phyloP scores from a whole-genome alignment of 2,329 filamentous ascomycete species.

The Fusarium phyllophilum region DNA sequence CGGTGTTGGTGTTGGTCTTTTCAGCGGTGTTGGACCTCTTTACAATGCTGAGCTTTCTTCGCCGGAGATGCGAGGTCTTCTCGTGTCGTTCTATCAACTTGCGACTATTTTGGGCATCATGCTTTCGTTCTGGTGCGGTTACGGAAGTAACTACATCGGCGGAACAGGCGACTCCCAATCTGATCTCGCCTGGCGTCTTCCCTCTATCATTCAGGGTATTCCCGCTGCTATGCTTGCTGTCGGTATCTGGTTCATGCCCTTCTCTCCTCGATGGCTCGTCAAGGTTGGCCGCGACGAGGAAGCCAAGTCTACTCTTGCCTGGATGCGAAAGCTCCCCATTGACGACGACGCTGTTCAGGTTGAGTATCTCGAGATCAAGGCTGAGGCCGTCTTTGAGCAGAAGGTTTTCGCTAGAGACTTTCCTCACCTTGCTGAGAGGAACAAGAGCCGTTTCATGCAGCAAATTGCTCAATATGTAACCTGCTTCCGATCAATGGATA shows the following conservation, averaged over 20 bases:
- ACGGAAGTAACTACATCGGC: constrained; percentile 59
- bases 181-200: constrained; percentile 56
- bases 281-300: constrained; percentile 77
- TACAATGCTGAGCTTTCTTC: constrained; percentile 65
- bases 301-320: constrained; percentile 51
- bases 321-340: constrained; percentile 46
- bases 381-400: constrained; percentile 81
- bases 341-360: constrained; percentile 76
- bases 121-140: constrained; percentile 60
- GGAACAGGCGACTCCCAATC: constrained; percentile 56
- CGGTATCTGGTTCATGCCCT: constrained; percentile 84
- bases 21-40: constrained; percentile 56
- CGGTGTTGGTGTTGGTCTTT: constrained; percentile 59
- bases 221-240: constrained; percentile 65
- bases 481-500: constrained; percentile 51
- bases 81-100: constrained; percentile 73
- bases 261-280: constrained; percentile 79
- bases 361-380: constrained; percentile 86
- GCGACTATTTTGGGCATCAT: constrained; percentile 53
- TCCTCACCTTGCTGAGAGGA: constrained; percentile 53
- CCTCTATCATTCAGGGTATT: constrained; percentile 57
- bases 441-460: constrained; percentile 54
- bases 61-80: constrained; percentile 72
- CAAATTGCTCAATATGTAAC: constrained; percentile 61
- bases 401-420: constrained; percentile 71